Conservation (phyloP, 2,329 filamentous ascomycete genomes). For the Byssochlamys sp. region DNA sequence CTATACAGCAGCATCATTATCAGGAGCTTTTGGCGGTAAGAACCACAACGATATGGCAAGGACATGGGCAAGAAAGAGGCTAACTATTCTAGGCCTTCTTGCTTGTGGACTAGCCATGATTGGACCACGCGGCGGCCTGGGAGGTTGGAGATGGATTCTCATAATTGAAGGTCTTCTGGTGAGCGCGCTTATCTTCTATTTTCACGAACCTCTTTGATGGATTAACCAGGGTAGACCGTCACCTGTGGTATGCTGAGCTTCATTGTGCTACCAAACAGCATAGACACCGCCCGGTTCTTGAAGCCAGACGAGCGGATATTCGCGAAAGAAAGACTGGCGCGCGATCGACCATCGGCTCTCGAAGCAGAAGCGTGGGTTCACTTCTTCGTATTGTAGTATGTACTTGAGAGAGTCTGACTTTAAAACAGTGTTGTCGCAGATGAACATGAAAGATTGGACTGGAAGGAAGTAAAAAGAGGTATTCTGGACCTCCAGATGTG, state of each 20-base stretch:
- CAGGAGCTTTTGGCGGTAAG: conserved; percentile 52
- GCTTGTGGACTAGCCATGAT: conserved; percentile 55
- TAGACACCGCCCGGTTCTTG: conserved; percentile 47
- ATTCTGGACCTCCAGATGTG: conserved; percentile 53
- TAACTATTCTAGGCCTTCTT: conserved; percentile 37
- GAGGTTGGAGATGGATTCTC: conserved; percentile 55
- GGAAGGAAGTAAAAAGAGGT: conserved; percentile 55
- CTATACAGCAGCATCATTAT: conserved; percentile 57
- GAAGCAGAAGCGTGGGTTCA: conserved; percentile 2
- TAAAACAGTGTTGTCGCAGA: conserved; percentile 10
- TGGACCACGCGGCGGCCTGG: conserved; percentile 43
- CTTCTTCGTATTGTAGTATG: not conserved
- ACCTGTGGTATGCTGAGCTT: conserved; percentile 44
- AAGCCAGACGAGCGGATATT: conserved; percentile 43
- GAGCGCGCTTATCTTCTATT: not conserved
- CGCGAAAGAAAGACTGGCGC: conserved; percentile 38
- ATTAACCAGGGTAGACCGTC: conserved; percentile 39
- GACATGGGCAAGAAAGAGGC: too few species aligned
- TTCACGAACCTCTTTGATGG: not conserved
- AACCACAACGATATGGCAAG: not conserved
- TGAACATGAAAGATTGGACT: conserved; percentile 43
- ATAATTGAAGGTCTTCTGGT: conserved; percentile 46
- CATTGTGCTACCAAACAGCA: conserved; percentile 47
- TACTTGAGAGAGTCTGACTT: not conserved
- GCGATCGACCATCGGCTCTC: conserved; percentile 22